These are phyloP conservation scores for Globisporangium mamillatum DNA, from an alignment of 352 stramenopile genomes.

Conservation along the genomic window DNA sequence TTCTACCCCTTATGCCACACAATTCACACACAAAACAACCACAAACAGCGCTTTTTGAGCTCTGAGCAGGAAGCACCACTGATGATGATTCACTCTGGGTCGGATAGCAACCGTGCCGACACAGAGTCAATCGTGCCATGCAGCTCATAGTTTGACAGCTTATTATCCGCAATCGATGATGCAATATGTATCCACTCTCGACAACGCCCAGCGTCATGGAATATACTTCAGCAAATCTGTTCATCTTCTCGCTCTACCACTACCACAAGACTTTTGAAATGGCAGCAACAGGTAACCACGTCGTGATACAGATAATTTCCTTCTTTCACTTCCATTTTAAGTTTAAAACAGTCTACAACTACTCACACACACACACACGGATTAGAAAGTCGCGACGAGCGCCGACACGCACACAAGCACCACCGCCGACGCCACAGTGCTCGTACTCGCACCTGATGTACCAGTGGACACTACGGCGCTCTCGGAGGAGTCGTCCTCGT, in stretches of 20 bases:
- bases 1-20: too few species aligned
- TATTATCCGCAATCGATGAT: background rate
- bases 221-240: background rate
- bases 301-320: background rate
- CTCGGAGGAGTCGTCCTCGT: conserved; percentile 58
- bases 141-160: background rate
- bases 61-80: background rate
- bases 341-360: background rate
- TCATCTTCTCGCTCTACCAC: background rate
- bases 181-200: background rate
- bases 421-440: conserved; percentile 1
- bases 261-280: background rate
- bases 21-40: too few species aligned
- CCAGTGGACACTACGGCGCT: conserved; percentile 34
- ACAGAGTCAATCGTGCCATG: background rate
- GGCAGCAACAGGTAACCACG: background rate
- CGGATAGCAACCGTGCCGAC: background rate
- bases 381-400: conserved; percentile 17
- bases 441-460: conserved; percentile 8
- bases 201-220: background rate
- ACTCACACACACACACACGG: background rate
- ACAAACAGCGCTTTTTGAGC: too few species aligned
- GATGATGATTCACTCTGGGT: background rate
- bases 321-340: background rate
- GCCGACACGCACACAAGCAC: conserved; percentile 17